A percentile compares a stretch with the other conserved stretches of the same genome.
These are phyloP conservation scores for Solanum peruvianum DNA, from an alignment of 257 asterid genomes.

Conservation along the genomic window DNA sequence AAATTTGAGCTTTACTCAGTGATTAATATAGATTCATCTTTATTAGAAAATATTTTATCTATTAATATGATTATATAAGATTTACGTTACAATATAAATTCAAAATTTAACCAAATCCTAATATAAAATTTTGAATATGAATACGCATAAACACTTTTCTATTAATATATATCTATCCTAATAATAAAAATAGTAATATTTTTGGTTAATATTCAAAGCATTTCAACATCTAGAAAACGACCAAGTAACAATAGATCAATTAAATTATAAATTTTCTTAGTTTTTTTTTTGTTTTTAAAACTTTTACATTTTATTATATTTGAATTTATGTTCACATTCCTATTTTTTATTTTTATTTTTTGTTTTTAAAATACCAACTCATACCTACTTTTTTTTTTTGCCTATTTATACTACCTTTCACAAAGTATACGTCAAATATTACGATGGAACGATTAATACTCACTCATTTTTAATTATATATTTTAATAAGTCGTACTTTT, in stretches of 20 bases:
- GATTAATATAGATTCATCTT: too few species aligned
- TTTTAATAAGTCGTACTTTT: not conserved
- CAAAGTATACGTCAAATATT: not conserved
- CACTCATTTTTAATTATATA: not conserved
- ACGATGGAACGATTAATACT: not conserved
- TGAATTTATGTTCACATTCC: not conserved
- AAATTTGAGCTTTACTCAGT: not conserved
- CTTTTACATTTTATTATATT: not conserved
- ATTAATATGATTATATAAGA: not conserved
- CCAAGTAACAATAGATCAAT: not conserved
- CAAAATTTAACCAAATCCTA: not conserved
- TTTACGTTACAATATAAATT: fast-evolving
- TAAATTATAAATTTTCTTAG: too few species aligned
- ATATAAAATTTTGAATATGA: not conserved
- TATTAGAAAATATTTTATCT: not conserved
- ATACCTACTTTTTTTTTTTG: not conserved
- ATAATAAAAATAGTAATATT: not conserved
- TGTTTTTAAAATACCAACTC: too few species aligned
- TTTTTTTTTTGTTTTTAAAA: not conserved
- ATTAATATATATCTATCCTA: not conserved
- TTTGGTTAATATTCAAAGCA: not conserved
- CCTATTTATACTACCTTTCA: not conserved
- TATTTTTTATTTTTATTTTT: not conserved
- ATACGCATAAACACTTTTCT: not conserved
- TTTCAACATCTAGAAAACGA: not conserved